Percentiles rank a stretch among this genome's conserved stretches.
Evolutionary conservation across 2,329 filamentous ascomycete species (phyloP).

Genomic region (Aspergillus quadricinctus): DNA sequence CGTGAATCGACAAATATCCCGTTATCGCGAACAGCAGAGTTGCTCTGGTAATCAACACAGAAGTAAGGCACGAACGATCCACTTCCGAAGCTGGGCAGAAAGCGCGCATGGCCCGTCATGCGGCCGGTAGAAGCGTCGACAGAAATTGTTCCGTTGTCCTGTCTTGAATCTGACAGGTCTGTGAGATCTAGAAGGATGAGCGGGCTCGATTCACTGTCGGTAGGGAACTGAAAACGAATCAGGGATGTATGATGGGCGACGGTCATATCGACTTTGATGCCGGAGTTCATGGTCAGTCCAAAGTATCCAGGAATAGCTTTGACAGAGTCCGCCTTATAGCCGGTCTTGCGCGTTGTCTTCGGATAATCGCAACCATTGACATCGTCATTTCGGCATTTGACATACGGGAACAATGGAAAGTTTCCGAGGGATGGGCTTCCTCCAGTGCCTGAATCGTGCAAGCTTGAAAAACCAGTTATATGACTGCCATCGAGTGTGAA

Average conservation of each 20-base stretch:
- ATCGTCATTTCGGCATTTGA: constrained; percentile 55
- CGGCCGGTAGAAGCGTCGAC: constrained; percentile 56
- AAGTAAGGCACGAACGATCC: constrained; percentile 59
- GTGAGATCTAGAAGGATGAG: constrained; percentile 62
- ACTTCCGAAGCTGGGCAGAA: constrained; percentile 61
- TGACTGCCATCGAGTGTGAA: constrained; percentile 51
- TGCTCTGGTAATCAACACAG: constrained; percentile 62
- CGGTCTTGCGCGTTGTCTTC: constrained; percentile 47
- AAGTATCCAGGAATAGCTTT: constrained; percentile 64
- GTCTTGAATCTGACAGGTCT: constrained; percentile 58
- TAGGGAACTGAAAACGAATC: constrained; percentile 61
- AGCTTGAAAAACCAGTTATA: constrained; percentile 48
- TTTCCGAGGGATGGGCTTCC: constrained; percentile 63
- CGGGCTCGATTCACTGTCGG: constrained; percentile 40
- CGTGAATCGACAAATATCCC: constrained; percentile 62
- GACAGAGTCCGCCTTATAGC: constrained; percentile 50
- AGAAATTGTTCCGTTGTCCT: constrained; percentile 55
- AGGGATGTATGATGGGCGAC: constrained; percentile 59
- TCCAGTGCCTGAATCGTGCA: constrained; percentile 51
- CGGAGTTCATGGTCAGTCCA: constrained; percentile 54
- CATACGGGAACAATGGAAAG: constrained; percentile 67
- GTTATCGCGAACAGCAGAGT: constrained; percentile 50
- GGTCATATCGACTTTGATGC: constrained; percentile 63
- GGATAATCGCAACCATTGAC: constrained; percentile 60
- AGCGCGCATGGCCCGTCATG: constrained; percentile 58